Evolutionary conservation across 495 filamentous ascomycete species (phyloP).

Genomic region (Penicillium manginii): DNA sequence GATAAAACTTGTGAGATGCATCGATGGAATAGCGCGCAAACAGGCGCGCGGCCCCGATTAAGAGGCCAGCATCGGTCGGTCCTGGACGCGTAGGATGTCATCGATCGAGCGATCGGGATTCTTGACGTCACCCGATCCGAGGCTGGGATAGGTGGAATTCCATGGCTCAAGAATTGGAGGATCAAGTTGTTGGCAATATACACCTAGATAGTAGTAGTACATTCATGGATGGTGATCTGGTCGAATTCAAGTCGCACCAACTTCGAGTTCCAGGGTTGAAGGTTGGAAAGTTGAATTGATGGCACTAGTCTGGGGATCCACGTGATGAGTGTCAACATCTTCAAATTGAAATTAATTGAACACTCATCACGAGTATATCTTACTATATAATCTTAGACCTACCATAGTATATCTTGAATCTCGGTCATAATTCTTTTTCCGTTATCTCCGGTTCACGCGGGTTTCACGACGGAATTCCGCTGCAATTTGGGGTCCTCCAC

Average conservation of each 20-base stretch:
- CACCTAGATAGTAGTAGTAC: too few relatives aligned
- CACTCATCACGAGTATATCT: too few relatives aligned
- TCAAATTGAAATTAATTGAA: too few relatives aligned
- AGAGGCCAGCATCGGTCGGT: not conserved
- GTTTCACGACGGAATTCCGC: not conserved
- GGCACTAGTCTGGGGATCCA: too few relatives aligned
- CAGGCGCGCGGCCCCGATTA: constrained; percentile 7
- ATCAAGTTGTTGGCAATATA: too few relatives aligned
- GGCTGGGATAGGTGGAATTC: constrained; percentile 11
- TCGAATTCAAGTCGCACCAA: too few relatives aligned
- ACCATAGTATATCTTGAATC: too few relatives aligned
- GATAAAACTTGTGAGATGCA: not conserved
- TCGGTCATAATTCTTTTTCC: not conserved
- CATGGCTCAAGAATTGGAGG: constrained; percentile 4
- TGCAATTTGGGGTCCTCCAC: not conserved
- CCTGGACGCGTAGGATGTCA: constrained; percentile 14
- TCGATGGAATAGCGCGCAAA: not conserved
- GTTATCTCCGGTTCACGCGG: not conserved
- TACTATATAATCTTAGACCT: too few relatives aligned
- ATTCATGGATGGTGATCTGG: too few relatives aligned
- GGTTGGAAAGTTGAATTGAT: too few relatives aligned
- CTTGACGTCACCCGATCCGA: constrained; percentile 35
- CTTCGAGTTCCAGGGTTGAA: too few relatives aligned
- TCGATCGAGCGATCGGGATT: constrained; percentile 31
- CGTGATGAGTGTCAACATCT: too few relatives aligned